Percentiles rank a stretch among this genome's conserved stretches.
Evolutionary conservation across 2,329 filamentous ascomycete species (phyloP).

Genomic region (Ophiosphaerella korrae): DNA sequence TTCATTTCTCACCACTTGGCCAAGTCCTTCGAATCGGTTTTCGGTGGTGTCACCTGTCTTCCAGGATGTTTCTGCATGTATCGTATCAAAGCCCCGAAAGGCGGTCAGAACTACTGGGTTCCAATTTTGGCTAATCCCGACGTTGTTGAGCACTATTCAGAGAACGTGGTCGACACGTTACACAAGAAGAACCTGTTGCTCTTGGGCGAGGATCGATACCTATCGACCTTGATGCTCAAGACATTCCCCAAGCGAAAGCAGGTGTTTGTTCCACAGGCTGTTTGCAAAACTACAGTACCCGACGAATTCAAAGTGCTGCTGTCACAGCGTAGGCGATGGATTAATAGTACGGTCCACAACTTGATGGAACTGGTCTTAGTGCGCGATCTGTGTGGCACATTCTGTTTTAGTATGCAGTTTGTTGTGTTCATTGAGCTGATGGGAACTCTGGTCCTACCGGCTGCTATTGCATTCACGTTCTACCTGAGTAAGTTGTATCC

Average conservation of each 20-base stretch:
- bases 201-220: constrained; percentile 90
- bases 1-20: constrained; percentile 97
- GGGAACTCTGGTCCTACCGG: constrained; percentile 91
- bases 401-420: constrained; percentile 99
- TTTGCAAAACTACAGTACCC: constrained; percentile 97
- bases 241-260: constrained; percentile 99
- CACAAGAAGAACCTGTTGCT: constrained; percentile 96
- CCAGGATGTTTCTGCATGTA: constrained; percentile 99
- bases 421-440: constrained; percentile 94
- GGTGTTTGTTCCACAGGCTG: constrained; percentile 96
- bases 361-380: constrained; percentile 97
- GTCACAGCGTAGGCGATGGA: constrained; percentile 96
- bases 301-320: constrained; percentile 90
- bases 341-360: constrained; percentile 99
- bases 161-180: constrained; percentile 97
- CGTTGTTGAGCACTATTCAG: constrained; percentile 98
- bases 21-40: constrained; percentile 97
- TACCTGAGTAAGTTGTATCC: constrained; percentile 77
- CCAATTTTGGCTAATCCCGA: constrained; percentile 98
- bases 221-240: constrained; percentile 96
- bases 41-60: constrained; percentile 97
- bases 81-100: constrained; percentile 98
- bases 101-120: constrained; percentile 98
- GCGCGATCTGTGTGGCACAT: constrained; percentile 93
- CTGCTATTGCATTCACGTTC: constrained; percentile 94